Base-by-base conservation (phyloP, 2,329 filamentous ascomycete genomes). In the Fusarium sp. region DNA sequence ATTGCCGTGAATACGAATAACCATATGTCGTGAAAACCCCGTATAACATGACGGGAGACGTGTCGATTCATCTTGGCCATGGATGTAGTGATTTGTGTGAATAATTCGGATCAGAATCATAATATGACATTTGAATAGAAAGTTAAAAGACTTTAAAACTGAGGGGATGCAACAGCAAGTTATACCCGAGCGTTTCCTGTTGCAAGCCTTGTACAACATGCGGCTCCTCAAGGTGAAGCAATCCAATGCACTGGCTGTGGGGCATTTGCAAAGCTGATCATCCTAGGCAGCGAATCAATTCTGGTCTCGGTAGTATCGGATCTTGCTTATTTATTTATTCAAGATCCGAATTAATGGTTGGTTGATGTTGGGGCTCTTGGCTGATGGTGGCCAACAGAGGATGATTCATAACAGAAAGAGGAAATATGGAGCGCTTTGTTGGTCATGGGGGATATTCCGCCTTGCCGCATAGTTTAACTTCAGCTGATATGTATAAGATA, bases 21-120 rank as follows among this genome's bases (percentile, higher is more conserved):
- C 69, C 70, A 72, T 9, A 62, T 5, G 10, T 22, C 31, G 44
- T 59, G 55, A 9, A 72, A 20, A 2, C 10, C 51, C 20, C 33
- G 40, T 0, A 27, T 20, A 2, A 62, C 9, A 8, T 60, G 51
- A 29, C n/a, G 51, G 51, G 27, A 31, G 29, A 14, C 10, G 29
- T 16, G 31, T 6, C 20, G 11, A 17, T 35, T 31, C 29, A 55
- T 55, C n/a, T 35, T 20, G 17, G 42, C 20, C 20, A 46, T 46
- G 22, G 22, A 46, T n/a, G n/a, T 27, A 5, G 22, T 24, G 17
- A 9, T 20, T 11, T n/a, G 10, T 20, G 12, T 46, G 14, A 46
- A 24, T 8, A 7, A 14, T 16, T 16, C 14, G 42, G 12, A 24
- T 27, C 9, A 22, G 22, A 46, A 24, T 22, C 22, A 46, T 46